These are phyloP conservation scores for Mycena galericulata DNA, from an alignment of 768 basidiomycete genomes.

Conservation along the genomic window DNA sequence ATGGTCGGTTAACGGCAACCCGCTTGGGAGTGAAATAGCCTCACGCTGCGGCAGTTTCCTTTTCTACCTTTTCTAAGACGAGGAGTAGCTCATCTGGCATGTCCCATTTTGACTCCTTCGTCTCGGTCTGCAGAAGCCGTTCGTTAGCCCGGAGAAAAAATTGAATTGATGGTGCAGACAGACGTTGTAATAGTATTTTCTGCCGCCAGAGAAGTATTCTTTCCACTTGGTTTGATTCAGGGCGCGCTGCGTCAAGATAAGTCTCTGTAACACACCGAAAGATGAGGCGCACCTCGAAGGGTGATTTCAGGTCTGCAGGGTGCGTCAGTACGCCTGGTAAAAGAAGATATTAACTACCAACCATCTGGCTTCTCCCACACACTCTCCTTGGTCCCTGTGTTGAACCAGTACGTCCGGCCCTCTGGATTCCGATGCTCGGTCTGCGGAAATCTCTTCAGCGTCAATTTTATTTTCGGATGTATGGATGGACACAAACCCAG, in stretches of 20 bases:
- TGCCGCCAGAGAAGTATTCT: constrained; percentile 92
- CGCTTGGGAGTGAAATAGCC: constrained; percentile 12
- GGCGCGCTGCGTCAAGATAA: constrained; percentile 70
- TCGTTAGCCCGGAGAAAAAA: background rate
- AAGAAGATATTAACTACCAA: constrained; percentile 47
- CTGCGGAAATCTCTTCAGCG: constrained; percentile 50
- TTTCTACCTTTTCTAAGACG: constrained; percentile 88
- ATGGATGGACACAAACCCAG: constrained; percentile 20
- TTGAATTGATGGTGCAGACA: constrained; percentile 42
- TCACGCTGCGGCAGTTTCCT: constrained; percentile 57
- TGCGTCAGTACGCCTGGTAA: constrained; percentile 20
- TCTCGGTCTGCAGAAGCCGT: constrained; percentile 67
- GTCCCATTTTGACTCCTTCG: constrained; percentile 97
- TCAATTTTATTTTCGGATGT: background rate
- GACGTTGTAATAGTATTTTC: constrained; percentile 93
- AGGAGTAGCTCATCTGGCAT: constrained; percentile 93
- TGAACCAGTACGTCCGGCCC: constrained; percentile 99
- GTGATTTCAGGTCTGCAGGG: constrained; percentile 82
- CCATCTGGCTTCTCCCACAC: constrained; percentile 99
- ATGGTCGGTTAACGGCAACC: constrained; percentile 14
- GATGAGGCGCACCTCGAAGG: constrained; percentile 78
- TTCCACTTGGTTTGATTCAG: constrained; percentile 94
- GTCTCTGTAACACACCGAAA: constrained; percentile 28
- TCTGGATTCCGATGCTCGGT: constrained; percentile 96
- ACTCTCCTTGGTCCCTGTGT: constrained; percentile 87